Evolutionary conservation across 345 rosid genomes (phyloP).

Genomic region (Microcos paniculata): DNA sequence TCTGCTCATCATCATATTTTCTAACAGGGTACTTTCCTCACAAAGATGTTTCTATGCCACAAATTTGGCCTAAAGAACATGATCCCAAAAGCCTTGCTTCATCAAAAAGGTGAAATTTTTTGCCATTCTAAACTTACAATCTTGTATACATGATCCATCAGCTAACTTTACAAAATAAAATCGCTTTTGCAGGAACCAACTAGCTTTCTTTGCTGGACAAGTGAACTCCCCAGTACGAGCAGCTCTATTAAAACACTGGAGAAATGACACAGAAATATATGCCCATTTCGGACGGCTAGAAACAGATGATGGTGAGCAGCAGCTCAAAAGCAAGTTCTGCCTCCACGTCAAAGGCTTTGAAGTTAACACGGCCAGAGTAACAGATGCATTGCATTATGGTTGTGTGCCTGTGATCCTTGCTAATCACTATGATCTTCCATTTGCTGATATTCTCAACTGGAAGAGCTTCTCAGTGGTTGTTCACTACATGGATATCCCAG

Average conservation of each 20-base stretch:
- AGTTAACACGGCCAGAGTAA: constrained; percentile 50
- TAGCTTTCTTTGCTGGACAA: constrained; percentile 58
- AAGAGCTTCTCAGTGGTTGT: constrained; percentile 47
- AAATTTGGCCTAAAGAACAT: constrained; percentile 45
- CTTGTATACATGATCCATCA: no score
- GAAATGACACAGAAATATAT: constrained; percentile 44
- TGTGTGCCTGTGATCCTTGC: constrained; percentile 55
- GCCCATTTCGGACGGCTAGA: constrained; percentile 43
- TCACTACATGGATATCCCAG: constrained; percentile 46
- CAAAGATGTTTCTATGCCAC: constrained; percentile 55
- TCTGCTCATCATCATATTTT: constrained; percentile 52
- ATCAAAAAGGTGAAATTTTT: constrained; percentile 16
- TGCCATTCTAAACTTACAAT: background rate
- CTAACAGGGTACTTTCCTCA: constrained; percentile 44
- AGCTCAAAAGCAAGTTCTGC: constrained; percentile 52
- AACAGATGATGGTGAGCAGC: constrained; percentile 40
- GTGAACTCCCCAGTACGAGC: constrained; percentile 47
- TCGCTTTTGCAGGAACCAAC: constrained; percentile 34
- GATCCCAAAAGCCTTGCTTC: no score
- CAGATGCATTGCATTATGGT: constrained; percentile 53
- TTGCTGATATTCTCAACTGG: constrained; percentile 52
- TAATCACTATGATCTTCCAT: constrained; percentile 59
- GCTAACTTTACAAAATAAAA: background rate
- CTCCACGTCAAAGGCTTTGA: constrained; percentile 58
- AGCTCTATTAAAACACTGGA: constrained; percentile 39